phyloP scores from a whole-genome alignment of 1,139 yeast genomes.

The Tardiomyces digboiensis region DNA sequence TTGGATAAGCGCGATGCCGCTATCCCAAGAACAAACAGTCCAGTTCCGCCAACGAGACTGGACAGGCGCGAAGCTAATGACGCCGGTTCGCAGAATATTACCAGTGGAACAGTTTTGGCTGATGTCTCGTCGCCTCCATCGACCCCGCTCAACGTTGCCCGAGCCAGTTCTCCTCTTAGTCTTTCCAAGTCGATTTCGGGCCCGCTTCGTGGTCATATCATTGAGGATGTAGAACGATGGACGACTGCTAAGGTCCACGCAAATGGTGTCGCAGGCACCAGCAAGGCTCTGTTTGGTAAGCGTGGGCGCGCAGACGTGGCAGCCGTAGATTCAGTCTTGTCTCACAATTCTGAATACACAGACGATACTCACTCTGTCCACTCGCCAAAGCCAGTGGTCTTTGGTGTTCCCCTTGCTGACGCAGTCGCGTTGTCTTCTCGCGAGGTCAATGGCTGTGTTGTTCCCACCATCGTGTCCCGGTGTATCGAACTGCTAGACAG shows the following conservation, averaged over 20 bases:
- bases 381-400: constrained; percentile 26
- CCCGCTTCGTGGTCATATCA: neutral
- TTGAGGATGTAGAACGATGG: neutral
- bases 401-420: constrained; percentile 55
- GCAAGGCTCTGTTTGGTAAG: neutral
- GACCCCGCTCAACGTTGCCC: neutral
- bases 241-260: neutral
- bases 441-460: constrained; percentile 23
- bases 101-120: neutral
- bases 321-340: too few relatives aligned
- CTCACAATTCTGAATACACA: too few relatives aligned
- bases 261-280: neutral
- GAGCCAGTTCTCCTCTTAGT: neutral
- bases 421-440: constrained; percentile 44
- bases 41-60: too few relatives aligned
- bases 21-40: too few relatives aligned
- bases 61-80: neutral
- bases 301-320: too few relatives aligned
- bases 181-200: neutral
- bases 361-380: too few relatives aligned
- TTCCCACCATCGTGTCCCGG: constrained; percentile 74
- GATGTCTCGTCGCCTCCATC: neutral
- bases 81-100: neutral
- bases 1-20: too few relatives aligned
- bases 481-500: constrained; percentile 62